Conservation (phyloP, 306 rosid genomes). For the Casuarina cunninghamiana region DNA sequence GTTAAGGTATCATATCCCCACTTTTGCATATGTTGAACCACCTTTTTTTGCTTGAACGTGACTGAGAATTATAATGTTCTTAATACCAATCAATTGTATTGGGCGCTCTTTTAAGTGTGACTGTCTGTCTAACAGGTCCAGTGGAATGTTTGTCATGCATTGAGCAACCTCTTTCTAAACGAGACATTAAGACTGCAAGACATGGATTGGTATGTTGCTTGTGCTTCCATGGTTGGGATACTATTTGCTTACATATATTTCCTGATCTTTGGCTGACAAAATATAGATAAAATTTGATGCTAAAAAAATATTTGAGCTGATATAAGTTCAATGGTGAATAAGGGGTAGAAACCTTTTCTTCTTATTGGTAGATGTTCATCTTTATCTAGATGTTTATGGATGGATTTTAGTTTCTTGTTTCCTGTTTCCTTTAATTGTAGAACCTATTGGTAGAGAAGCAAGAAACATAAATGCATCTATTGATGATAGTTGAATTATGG, state of each 20-base stretch:
- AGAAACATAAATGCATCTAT: not conserved
- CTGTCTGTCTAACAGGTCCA: constrained; percentile 65
- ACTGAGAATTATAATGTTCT: not conserved
- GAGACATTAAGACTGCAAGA: constrained; percentile 78
- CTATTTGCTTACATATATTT: constrained; percentile 9
- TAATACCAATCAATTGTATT: constrained; percentile 11
- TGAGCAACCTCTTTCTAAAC: constrained; percentile 88
- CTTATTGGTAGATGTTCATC: not conserved
- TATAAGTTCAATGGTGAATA: not conserved
- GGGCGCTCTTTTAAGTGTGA: constrained; percentile 22
- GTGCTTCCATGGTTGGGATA: not conserved
- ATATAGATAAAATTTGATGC: not conserved
- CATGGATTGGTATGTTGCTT: constrained; percentile 70
- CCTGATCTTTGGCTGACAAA: not conserved
- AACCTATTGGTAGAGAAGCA: not conserved
- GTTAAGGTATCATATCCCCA: constrained; percentile 67
- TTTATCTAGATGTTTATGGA: not conserved
- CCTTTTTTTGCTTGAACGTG: constrained; percentile 11
- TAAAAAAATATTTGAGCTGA: not conserved
- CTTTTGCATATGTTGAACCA: constrained; percentile 13
- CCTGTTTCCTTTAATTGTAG: not conserved
- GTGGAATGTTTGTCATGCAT: constrained; percentile 98
- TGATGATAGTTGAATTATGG: not conserved
- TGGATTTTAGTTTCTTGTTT: not conserved
- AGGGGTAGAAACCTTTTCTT: not conserved